phyloP scores from a whole-genome alignment of 129 eudicot genomes.

The Flaveria brownii region DNA sequence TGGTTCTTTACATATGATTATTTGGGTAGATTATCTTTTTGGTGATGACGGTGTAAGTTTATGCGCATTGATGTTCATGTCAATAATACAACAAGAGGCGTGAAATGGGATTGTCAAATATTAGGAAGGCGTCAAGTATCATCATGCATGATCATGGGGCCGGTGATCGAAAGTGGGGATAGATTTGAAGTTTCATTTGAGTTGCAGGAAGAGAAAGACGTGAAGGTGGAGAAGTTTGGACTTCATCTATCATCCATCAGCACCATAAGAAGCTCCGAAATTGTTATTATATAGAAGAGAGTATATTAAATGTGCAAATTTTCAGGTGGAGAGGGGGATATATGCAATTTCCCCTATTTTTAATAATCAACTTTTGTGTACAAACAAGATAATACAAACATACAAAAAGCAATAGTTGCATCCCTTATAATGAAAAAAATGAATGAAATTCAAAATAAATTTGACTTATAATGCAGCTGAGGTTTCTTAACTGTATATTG shows the following conservation, averaged over 20 bases:
- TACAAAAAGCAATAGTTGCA: slow-evolving; percentile 16
- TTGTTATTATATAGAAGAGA: not conserved
- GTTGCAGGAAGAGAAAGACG: not conserved
- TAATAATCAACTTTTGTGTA: not conserved
- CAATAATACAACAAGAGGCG: slow-evolving; percentile 19
- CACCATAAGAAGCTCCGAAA: not conserved
- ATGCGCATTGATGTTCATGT: slow-evolving; percentile 12
- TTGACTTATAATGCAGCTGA: not conserved
- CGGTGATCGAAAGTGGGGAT: slow-evolving; percentile 16
- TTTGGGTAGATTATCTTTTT: slow-evolving; percentile 19
- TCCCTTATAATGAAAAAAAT: slow-evolving; percentile 8
- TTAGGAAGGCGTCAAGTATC: not conserved
- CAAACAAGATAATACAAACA: slow-evolving; percentile 17
- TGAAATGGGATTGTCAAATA: slow-evolving; percentile 21
- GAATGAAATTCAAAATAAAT: slow-evolving; percentile 14
- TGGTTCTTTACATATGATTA: slow-evolving; percentile 19
- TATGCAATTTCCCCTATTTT: not conserved
- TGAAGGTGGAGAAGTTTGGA: slow-evolving; percentile 10
- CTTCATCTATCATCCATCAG: slow-evolving; percentile 23
- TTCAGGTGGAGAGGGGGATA: too few relatives aligned
- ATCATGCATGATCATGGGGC: slow-evolving; percentile 18
- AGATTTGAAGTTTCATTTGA: slow-evolving; percentile 14
- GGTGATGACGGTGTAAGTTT: slow-evolving; percentile 12
- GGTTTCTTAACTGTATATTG: slow-evolving; percentile 1
- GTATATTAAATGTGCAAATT: not conserved